Conservation (phyloP, 2,329 filamentous ascomycete genomes). For the Aspergillus sergii region DNA sequence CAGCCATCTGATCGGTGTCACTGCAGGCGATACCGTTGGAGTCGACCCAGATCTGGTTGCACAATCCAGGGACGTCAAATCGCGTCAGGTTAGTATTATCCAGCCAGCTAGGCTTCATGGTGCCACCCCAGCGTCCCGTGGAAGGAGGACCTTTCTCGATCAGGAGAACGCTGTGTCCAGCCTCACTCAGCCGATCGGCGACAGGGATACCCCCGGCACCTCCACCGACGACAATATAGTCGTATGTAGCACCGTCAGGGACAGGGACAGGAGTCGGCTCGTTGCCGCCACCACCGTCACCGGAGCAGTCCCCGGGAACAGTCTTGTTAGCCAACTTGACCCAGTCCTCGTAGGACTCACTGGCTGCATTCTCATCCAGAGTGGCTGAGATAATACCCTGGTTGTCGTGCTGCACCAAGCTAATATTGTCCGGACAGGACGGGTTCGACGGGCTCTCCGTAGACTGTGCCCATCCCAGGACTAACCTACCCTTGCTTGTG, state of each 20-base stretch:
- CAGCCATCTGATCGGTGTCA: constrained; percentile 73
- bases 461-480: constrained; percentile 62
- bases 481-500: constrained; percentile 48
- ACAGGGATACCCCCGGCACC: constrained; percentile 58
- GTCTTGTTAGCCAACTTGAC: constrained; percentile 28
- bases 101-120: constrained; percentile 62
- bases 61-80: constrained; percentile 72
- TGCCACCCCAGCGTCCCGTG: constrained; percentile 66
- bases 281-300: constrained; percentile 8
- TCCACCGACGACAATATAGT: constrained; percentile 52
- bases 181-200: constrained; percentile 63
- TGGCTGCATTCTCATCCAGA: constrained; percentile 47
- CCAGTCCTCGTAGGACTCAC: constrained; percentile 38
- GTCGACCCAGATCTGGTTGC: constrained; percentile 70
- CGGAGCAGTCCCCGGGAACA: constrained; percentile 18
- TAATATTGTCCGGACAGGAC: constrained; percentile 47
- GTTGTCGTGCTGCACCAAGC: constrained; percentile 59
- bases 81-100: constrained; percentile 63
- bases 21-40: constrained; percentile 57
- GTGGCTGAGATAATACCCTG: constrained; percentile 57
- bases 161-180: constrained; percentile 66
- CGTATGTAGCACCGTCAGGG: constrained; percentile 19
- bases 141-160: constrained; percentile 64
- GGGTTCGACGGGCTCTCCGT: constrained; percentile 43
- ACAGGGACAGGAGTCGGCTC: constrained; percentile 11